Evolutionary conservation across 257 asterid species (phyloP), one percentile per base, ranked within the genome.

Genomic region (Solanum boliviense): DNA sequence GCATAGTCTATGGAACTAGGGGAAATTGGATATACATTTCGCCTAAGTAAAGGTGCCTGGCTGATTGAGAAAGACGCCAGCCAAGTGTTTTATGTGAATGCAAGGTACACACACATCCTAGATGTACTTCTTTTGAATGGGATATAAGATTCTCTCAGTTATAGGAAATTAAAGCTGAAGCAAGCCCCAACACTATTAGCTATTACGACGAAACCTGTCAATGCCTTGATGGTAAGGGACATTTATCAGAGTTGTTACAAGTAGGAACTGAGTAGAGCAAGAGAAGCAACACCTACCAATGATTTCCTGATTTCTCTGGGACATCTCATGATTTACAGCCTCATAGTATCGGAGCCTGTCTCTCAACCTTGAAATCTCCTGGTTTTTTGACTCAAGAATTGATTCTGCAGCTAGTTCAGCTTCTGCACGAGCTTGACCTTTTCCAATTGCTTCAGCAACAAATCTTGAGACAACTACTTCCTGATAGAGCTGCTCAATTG

Each of bases 271-370:
- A 25, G 35, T 15, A 16, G 65, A 21, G 52, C 7, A 70, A n/a
- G 79, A 87, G 25, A 83, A 87, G 56, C 27, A 67, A 60, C 84
- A 89, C 95, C 86, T 93, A 96, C 99, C 99, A 36, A 94, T 91
- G 84, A 94, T 88, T 83, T 87, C 94, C 41, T 88, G 98, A 91
- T 95, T 97, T 89, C 99, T 93, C 92, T 97, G 98, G 34, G 98
- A 93, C 96, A 97, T 91, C 87, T 95, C 98, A 76, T 92, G 98
- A 90, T 95, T 97, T 78, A 94, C 98, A 88, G 95, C 94, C 92
- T 97, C 98, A 25, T 90, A 95, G 89, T 97, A 97, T 89, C 91
- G 94, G 92, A 97, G 91, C 81, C 93, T 93, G 88, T 95, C 98
- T 34, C 93, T 93, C 89, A 97, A 78, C 85, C 98, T 91, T 25